Percentiles rank a stretch among this genome's conserved stretches.
These are phyloP conservation scores for Powellomyces hirtus DNA, from an alignment of 192 early-diverging fungal species.

Conservation along the genomic window DNA sequence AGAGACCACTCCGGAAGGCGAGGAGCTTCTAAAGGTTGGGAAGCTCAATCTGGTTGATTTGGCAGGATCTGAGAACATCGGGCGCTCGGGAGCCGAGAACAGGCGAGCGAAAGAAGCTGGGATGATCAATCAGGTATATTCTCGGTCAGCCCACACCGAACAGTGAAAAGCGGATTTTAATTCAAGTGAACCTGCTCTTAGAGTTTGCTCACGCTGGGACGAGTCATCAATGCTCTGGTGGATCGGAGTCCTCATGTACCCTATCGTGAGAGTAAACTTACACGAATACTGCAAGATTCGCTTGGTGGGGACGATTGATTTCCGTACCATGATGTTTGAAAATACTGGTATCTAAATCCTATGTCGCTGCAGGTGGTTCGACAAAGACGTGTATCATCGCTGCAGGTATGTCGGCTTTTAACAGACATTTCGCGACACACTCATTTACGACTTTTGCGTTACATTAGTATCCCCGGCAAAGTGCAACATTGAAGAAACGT, in stretches of 20 bases:
- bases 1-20: constrained; percentile 76
- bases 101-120: constrained; percentile 82
- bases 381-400: constrained; percentile 97
- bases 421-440: neutral
- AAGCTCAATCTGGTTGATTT: constrained; percentile 96
- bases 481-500: constrained; percentile 79
- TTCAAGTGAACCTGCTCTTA: constrained; percentile 56
- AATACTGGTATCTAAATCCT: neutral
- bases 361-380: constrained; percentile 50
- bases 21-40: constrained; percentile 87
- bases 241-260: constrained; percentile 79
- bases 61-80: constrained; percentile 93
- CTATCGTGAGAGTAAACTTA: constrained; percentile 94
- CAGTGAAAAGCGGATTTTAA: constrained; percentile 37
- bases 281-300: constrained; percentile 87
- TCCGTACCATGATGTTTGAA: neutral
- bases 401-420: constrained; percentile 46
- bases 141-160: constrained; percentile 24
- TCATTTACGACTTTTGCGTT: neutral
- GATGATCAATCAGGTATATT: constrained; percentile 75
- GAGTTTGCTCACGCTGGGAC: constrained; percentile 88
- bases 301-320: constrained; percentile 63
- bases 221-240: constrained; percentile 93
- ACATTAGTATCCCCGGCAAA: constrained; percentile 67
- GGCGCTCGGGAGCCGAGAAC: constrained; percentile 83